phyloP scores from a whole-genome alignment of 2,329 filamentous ascomycete species.

The Taxawa tesnikishii region DNA sequence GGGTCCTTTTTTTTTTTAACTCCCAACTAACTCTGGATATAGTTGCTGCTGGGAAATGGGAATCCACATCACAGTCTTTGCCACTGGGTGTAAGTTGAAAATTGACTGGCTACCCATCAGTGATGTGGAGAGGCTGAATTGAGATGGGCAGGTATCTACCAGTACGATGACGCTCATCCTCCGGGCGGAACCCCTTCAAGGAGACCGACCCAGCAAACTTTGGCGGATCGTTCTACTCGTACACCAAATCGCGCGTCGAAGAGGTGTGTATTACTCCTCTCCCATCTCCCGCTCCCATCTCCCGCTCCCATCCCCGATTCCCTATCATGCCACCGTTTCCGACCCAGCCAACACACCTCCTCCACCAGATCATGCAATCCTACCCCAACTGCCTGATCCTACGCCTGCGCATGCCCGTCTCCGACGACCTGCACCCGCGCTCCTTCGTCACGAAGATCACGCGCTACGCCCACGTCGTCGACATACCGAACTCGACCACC shows the following conservation, averaged over 20 bases:
- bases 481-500: conserved; percentile 58
- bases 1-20: too few relatives aligned
- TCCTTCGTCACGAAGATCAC: conserved; percentile 60
- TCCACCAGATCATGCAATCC: conserved; percentile 44
- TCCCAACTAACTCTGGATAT: too few relatives aligned
- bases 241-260: conserved; percentile 54
- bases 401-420: conserved; percentile 57
- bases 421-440: conserved; percentile 52
- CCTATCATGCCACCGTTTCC: too few relatives aligned
- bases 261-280: conserved; percentile 31
- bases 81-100: conserved; percentile 45
- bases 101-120: too few relatives aligned
- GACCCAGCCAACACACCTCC: not conserved
- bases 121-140: not conserved
- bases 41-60: conserved; percentile 44
- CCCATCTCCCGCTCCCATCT: not conserved
- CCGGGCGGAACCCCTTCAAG: conserved; percentile 46
- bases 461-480: conserved; percentile 51
- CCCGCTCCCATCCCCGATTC: too few relatives aligned
- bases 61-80: conserved; percentile 54
- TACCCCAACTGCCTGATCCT: conserved; percentile 52
- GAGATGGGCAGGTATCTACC: conserved; percentile 33
- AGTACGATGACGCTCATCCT: conserved; percentile 49
- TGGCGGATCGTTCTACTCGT: conserved; percentile 54
- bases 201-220: conserved; percentile 56